These are phyloP conservation scores for Halenospora varia DNA, from an alignment of 495 filamentous ascomycete genomes.

Conservation along the genomic window DNA sequence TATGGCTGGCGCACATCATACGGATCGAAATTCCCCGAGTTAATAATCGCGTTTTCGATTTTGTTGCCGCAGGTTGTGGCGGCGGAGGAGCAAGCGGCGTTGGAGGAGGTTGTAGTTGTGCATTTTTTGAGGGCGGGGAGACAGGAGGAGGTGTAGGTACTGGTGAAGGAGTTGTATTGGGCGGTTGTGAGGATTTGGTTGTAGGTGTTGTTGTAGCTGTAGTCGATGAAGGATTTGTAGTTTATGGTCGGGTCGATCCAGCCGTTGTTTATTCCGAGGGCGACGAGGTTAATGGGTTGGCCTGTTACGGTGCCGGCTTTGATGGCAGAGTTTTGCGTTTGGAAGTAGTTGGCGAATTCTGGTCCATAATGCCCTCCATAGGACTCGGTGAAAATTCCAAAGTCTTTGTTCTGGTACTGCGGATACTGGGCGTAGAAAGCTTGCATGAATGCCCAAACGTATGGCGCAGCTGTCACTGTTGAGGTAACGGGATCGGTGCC, in stretches of 20 bases:
- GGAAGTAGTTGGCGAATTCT: conserved; percentile 47
- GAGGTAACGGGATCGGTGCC: conserved; percentile 43
- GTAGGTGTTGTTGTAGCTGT: conserved; percentile 49
- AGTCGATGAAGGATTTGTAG: conserved; percentile 48
- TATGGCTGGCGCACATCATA: conserved; percentile 46
- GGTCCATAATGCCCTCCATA: conserved; percentile 57
- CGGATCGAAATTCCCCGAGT: conserved; percentile 37
- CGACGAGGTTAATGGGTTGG: conserved; percentile 47
- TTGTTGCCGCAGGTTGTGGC: conserved; percentile 36
- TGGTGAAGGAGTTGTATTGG: conserved; percentile 34
- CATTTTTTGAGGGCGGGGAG: conserved; percentile 38
- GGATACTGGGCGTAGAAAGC: conserved; percentile 51
- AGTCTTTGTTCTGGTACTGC: conserved; percentile 48
- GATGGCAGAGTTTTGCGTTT: conserved; percentile 46
- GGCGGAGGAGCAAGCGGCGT: conserved; percentile 39
- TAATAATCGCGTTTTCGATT: conserved; percentile 38
- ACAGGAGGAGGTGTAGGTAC: conserved; percentile 37
- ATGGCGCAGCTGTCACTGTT: conserved; percentile 47
- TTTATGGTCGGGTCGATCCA: conserved; percentile 49
- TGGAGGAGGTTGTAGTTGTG: conserved; percentile 25
- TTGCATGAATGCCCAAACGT: conserved; percentile 52
- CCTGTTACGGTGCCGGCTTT: conserved; percentile 34
- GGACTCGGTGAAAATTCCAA: conserved; percentile 51
- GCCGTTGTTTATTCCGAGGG: conserved; percentile 56
- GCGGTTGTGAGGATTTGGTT: conserved; percentile 41